Evolutionary conservation across 2,329 filamentous ascomycete genomes (phyloP).

Genomic region (Exophiala aquamarina): DNA sequence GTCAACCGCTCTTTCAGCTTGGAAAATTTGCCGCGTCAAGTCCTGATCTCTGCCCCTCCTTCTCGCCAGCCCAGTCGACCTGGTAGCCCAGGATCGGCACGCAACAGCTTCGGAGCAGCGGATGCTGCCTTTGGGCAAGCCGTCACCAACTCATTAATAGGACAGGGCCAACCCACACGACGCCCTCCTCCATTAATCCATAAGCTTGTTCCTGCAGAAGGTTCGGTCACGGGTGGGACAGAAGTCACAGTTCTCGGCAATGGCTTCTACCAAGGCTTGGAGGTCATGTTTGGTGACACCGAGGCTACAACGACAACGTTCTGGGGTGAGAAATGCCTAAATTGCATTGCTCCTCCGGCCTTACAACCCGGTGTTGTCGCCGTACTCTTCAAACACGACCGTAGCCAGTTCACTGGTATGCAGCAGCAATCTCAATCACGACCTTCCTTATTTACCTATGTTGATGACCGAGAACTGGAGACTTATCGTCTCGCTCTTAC

Average conservation of each 20-base stretch:
- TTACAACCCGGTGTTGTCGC: constrained; percentile 66
- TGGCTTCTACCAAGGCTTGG: constrained; percentile 74
- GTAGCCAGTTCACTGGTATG: constrained; percentile 48
- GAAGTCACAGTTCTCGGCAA: constrained; percentile 84
- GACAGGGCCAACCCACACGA: constrained; percentile 42
- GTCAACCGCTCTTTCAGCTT: constrained; percentile 62
- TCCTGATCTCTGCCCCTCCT: constrained; percentile 69
- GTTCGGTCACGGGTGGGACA: constrained; percentile 77
- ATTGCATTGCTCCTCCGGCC: constrained; percentile 74
- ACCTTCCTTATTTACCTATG: constrained; percentile 67
- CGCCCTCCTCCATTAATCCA: constrained; percentile 66
- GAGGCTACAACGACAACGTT: constrained; percentile 72
- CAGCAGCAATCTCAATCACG: constrained; percentile 44
- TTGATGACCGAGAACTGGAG: constrained; percentile 49
- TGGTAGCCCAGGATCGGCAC: constrained; percentile 63
- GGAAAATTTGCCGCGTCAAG: constrained; percentile 64
- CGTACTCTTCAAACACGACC: constrained; percentile 65
- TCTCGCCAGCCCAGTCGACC: constrained; percentile 75
- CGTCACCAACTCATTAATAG: constrained; percentile 30
- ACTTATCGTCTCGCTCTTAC: constrained; percentile 46
- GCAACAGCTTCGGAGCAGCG: constrained; percentile 44
- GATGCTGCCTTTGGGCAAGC: constrained; percentile 32
- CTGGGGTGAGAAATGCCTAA: constrained; percentile 77
- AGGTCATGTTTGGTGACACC: constrained; percentile 79
- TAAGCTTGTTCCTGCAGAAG: constrained; percentile 80